These are phyloP conservation scores for Mesembryanthemum crystallinum DNA, from an alignment of 148 eudicot genomes.

Conservation along the genomic window DNA sequence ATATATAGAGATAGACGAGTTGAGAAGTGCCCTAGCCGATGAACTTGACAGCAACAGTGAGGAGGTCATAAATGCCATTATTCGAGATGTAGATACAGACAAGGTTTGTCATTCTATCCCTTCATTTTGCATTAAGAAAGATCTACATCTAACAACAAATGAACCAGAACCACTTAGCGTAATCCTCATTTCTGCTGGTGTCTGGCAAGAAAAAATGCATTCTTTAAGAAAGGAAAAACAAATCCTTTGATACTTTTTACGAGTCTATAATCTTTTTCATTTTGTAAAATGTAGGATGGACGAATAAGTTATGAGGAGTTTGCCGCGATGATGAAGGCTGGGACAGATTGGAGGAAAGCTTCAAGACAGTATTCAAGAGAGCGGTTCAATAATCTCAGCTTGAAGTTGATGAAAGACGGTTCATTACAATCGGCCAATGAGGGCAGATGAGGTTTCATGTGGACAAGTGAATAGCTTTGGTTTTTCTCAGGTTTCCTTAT, in stretches of 20 bases:
- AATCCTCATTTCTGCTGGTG: no score
- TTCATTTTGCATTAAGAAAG: no score
- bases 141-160: no score
- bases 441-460: constrained; percentile 22
- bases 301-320: constrained; percentile 78
- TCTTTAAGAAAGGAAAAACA: no score
- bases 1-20: constrained; percentile 72
- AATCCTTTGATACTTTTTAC: not conserved
- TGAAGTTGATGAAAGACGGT: constrained; percentile 62
- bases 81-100: constrained; percentile 85
- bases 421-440: constrained; percentile 38
- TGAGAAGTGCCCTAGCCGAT: constrained; percentile 57
- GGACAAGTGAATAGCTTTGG: not conserved
- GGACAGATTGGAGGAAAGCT: constrained; percentile 88
- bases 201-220: no score
- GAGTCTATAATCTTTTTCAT: not conserved
- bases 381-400: constrained; percentile 62
- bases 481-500: not conserved
- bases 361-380: constrained; percentile 79
- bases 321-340: constrained; percentile 80
- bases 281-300: constrained; percentile 53
- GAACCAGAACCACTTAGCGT: no score
- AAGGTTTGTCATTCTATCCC: constrained; percentile 48
- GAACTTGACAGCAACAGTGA: constrained; percentile 61
- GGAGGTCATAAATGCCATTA: constrained; percentile 69